Evolutionary conservation across 2,329 filamentous ascomycete genomes (phyloP).

Genomic region (Xylariaceae sp.): DNA sequence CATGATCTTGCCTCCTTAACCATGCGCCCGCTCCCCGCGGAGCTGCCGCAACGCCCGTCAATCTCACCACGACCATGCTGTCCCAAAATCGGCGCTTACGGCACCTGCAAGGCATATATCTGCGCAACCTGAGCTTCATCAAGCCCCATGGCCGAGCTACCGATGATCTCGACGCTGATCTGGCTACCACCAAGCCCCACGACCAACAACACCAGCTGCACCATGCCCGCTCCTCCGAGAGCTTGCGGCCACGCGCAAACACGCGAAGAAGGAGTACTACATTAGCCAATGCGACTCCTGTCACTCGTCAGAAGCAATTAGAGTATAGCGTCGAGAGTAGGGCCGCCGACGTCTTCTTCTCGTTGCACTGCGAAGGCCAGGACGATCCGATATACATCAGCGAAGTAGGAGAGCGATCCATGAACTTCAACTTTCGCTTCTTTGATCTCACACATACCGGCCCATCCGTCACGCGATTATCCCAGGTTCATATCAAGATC

Average conservation of each 20-base stretch:
- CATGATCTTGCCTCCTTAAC: constrained; percentile 13
- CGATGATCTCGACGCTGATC: constrained; percentile 76
- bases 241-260: constrained; percentile 39
- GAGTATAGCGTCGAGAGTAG: constrained; percentile 68
- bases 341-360: constrained; percentile 87
- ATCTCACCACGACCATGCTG: constrained; percentile 37
- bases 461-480: constrained; percentile 62
- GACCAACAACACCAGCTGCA: constrained; percentile 47
- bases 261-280: constrained; percentile 49
- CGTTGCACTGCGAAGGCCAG: constrained; percentile 66
- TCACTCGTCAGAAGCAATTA: constrained; percentile 67
- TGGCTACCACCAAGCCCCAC: constrained; percentile 63
- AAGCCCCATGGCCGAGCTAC: constrained; percentile 59
- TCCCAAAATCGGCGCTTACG: constrained; percentile 82
- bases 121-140: constrained; percentile 78
- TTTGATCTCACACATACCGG: constrained; percentile 71
- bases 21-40: constrained; percentile 29
- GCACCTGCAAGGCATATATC: constrained; percentile 80
- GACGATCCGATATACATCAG: constrained; percentile 84
- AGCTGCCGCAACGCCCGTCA: constrained; percentile 19
- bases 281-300: constrained; percentile 44
- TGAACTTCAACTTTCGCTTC: constrained; percentile 86
- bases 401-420: constrained; percentile 74
- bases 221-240: constrained; percentile 55
- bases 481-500: constrained; percentile 65